Conservation (phyloP, 208 protist genomes). For the Trypanosoma boissoni region DNA sequence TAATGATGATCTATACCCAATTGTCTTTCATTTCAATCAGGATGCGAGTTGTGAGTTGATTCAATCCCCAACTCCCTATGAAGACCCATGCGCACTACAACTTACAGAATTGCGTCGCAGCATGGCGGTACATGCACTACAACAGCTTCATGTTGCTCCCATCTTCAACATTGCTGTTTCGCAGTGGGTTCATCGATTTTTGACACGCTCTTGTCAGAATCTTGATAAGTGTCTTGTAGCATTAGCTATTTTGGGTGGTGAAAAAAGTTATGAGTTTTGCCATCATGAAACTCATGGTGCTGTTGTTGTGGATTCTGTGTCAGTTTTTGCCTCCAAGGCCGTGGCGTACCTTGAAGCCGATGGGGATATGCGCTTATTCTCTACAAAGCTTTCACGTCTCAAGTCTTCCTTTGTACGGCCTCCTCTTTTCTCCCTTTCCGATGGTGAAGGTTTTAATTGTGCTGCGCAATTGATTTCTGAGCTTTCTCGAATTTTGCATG, state of each 20-base stretch:
- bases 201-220: slow-evolving; percentile 51
- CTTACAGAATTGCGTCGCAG: slow-evolving; percentile 58
- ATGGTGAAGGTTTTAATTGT: slow-evolving; percentile 45
- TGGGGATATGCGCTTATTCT: slow-evolving; percentile 65
- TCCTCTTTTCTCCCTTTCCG: slow-evolving; percentile 52
- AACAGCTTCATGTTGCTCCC: slow-evolving; percentile 74
- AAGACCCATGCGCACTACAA: slow-evolving; percentile 56
- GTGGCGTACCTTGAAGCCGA: slow-evolving; percentile 75
- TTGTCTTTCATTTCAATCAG: slow-evolving; percentile 89
- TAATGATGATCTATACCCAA: slow-evolving; percentile 77
- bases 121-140: slow-evolving; percentile 60
- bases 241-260: slow-evolving; percentile 75
- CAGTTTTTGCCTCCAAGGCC: slow-evolving; percentile 58
- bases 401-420: slow-evolving; percentile 83
- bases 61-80: slow-evolving; percentile 36
- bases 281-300: slow-evolving; percentile 82
- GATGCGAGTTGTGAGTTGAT: slow-evolving; percentile 86
- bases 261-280: slow-evolving; percentile 78
- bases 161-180: slow-evolving; percentile 62
- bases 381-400: slow-evolving; percentile 48
- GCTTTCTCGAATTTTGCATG: slow-evolving; percentile 54
- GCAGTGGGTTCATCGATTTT: slow-evolving; percentile 62
- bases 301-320: slow-evolving; percentile 74
- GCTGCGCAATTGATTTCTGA: slow-evolving; percentile 51
- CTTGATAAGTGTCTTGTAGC: slow-evolving; percentile 75